Evolutionary conservation across 305 asterid genomes (phyloP), one percentile per base, ranked within the genome.

Genomic region (Vinca major): DNA sequence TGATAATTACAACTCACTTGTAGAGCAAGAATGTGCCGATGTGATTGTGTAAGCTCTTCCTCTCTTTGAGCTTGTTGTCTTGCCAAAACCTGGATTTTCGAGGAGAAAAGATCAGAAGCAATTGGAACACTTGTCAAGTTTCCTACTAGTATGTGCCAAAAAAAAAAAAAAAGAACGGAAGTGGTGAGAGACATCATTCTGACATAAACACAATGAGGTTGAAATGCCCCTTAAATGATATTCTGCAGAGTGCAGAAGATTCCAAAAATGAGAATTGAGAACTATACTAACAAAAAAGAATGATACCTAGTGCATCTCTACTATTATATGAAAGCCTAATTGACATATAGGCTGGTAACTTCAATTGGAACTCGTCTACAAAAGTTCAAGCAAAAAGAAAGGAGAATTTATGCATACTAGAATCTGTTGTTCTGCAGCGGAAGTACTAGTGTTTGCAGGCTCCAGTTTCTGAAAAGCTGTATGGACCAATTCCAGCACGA

Each of bases 51-150:
- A 74, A 94, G 99, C 87, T 94, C 99, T 76, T 94, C 99, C 81
- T 94, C 99, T 82, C 99, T 82, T 82, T 94, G 99, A 72, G 99
- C 99, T 83, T 94, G 99, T 75, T 94, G 99, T 74, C 99, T 89
- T 48, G 97, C 99, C 89, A 94, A 88, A 74, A 91, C 85, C 99
- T 93, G 75, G 33, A 26, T 26, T 47, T 40, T 20, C 7, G 43
- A 58, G 53, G 7, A 56, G 53, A 45, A 60, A 65, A 52, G n/a
- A 69, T 64, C 52, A 71, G 71, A 26, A 26, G 33, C 33, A 26
- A 26, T 26, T 66, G 66, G 19, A 54, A 58, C 45, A 63, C 54
- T 44, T 10, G 16, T 48, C 48, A 58, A 20, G 6, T 61, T 7
- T 14, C 49, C 11, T 9, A 37, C 71, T 63, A 52, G 26, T 63